Percentiles rank a stretch among this genome's conserved stretches.
Evolutionary conservation across 768 basidiomycete genomes (phyloP).

Genomic region (Pleurotus ostreatus): DNA sequence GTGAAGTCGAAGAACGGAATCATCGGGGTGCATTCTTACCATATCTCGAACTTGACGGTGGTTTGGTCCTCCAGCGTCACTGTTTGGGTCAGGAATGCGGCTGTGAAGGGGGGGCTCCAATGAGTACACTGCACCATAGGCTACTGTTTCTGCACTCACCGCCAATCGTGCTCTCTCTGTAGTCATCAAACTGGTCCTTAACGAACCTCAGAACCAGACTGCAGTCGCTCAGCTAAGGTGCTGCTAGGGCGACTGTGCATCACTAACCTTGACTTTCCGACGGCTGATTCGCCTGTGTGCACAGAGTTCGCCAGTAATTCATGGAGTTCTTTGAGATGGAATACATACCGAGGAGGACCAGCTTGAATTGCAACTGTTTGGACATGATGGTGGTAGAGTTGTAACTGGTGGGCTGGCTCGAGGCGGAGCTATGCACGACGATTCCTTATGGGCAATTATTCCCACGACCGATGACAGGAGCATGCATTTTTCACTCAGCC

Average conservation of each 20-base stretch:
- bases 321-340: too few relatives aligned
- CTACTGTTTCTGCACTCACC: constrained; percentile 37
- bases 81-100: constrained; percentile 98
- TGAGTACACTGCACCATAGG: too few relatives aligned
- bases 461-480: constrained; percentile 15
- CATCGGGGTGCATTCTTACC: constrained; percentile 43
- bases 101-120: constrained; percentile 34
- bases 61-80: constrained; percentile 86
- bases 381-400: constrained; percentile 58
- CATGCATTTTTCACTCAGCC: constrained; percentile 15
- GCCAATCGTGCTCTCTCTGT: constrained; percentile 92
- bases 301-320: constrained; percentile 11
- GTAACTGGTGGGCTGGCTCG: constrained; percentile 15
- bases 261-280: constrained; percentile 88
- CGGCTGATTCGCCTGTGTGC: constrained; percentile 85
- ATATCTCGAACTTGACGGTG: constrained; percentile 97
- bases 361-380: constrained; percentile 92
- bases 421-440: constrained; percentile 22
- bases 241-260: not conserved
- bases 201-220: constrained; percentile 95
- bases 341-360: constrained; percentile 84
- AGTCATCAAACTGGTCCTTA: constrained; percentile 94
- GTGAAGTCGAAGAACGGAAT: constrained; percentile 1
- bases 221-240: constrained; percentile 23
- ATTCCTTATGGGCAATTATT: constrained; percentile 16